Evolutionary conservation across 2,329 filamentous ascomycete species (phyloP), one percentile per base, ranked within the genome.

Genomic region (Zalaria obscura): DNA sequence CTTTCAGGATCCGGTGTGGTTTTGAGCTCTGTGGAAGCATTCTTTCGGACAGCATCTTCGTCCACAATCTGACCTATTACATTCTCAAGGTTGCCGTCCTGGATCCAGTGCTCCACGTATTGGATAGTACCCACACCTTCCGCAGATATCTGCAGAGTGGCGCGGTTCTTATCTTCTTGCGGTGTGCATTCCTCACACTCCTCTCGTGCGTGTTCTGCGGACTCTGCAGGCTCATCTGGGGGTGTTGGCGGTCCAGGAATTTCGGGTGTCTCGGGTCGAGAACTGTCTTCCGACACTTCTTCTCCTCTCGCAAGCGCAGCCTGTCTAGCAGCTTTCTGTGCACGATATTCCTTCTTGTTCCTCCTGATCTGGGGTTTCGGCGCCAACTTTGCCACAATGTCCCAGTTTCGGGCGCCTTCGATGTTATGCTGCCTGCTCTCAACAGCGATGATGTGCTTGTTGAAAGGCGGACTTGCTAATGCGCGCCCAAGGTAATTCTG

Each of bases 401-500:
- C 91, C 56, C 93, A 84, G 10, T 74, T 75, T 58, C 78, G 84
- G 4, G 91, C 89, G 5, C 86, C 86, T 25, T 75, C 75, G 46
- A 96, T 93, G 54, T 95, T 95, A 52, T 82, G 77, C 53, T 84
- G 79, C 47, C 80, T 78, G 44, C 86, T 83, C 62, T 98, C 91
- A 29, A 98, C 86, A 1, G 89, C 91, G 41, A 96, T 78, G 35
- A 96, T 82, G 49, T 87, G 77, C 52, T 80, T 78, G 54, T 88
- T 84, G 63, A 93, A 94, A 1, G 88, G 87, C 41, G 79, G 71
- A 47, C 81, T 86, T 9, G 89, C 89, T 44, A 98, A 68, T 1
- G 85, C 83, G 36, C 91, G 75, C 1, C 91, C 89, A 3, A 98
- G 76, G 55, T 98, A 98, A 56, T 95, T 96, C 59, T 96, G 89